Percentiles rank a stretch among this genome's conserved stretches.
Conservation (phyloP, 2,329 filamentous ascomycete species). For the Lasiodiplodia gonubiensis region DNA sequence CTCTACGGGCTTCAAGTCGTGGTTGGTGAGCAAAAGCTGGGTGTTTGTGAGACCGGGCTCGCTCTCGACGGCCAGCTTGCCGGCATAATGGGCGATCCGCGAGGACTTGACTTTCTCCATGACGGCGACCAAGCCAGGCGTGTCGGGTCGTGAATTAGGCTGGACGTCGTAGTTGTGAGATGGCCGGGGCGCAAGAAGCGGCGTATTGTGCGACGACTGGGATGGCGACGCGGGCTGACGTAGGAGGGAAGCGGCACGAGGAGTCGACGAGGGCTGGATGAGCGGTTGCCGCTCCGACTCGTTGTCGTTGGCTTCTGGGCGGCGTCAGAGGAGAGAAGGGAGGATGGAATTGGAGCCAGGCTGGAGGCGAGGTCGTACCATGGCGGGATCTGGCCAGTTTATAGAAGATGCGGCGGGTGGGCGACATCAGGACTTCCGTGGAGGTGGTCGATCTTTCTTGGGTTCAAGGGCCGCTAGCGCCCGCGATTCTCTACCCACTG, state of each 20-base stretch:
- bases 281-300: conserved; percentile 24
- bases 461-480: conserved; percentile 20
- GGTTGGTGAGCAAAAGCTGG: conserved; percentile 86
- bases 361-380: conserved; percentile 8
- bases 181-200: not conserved
- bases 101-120: conserved; percentile 52
- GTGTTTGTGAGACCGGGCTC: conserved; percentile 78
- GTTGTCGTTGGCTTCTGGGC: not conserved
- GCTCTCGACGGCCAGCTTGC: conserved; percentile 72
- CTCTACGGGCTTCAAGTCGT: conserved; percentile 82
- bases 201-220: conserved; percentile 13
- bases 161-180: conserved; percentile 7
- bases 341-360: not conserved
- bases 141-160: not conserved
- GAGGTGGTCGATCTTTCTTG: conserved; percentile 21
- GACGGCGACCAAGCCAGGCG: not conserved
- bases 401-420: conserved; percentile 11
- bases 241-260: conserved; percentile 16
- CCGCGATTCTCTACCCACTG: conserved; percentile 2
- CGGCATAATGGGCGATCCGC: conserved; percentile 47
- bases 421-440: conserved; percentile 20
- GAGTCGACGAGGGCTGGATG: conserved; percentile 9
- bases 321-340: conserved; percentile 2
- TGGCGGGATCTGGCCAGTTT: conserved; percentile 14
- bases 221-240: conserved; percentile 22